These are phyloP conservation scores for Verbena officinalis DNA, from an alignment of 257 asterid genomes.

Conservation along the genomic window DNA sequence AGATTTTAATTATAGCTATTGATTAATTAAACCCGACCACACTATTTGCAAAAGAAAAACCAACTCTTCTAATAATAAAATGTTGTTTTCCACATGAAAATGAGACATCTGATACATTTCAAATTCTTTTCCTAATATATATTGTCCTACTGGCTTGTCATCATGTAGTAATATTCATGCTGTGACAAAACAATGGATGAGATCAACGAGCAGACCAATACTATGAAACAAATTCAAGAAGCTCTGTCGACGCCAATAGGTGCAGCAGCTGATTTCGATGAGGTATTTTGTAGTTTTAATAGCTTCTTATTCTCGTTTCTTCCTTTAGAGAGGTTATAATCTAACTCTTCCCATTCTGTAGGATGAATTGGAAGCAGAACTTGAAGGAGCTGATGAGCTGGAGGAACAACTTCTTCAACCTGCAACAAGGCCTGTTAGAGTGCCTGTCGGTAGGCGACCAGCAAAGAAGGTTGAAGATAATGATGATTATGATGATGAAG, in stretches of 20 bases:
- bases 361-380: slow-evolving; percentile 75
- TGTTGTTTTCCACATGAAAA: too few relatives aligned
- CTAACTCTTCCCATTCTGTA: slow-evolving; percentile 25
- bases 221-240: slow-evolving; percentile 67
- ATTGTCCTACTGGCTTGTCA: slow-evolving; percentile 18
- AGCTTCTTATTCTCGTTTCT: slow-evolving; percentile 2
- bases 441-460: slow-evolving; percentile 54
- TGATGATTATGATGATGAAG: slow-evolving; percentile 63
- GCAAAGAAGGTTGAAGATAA: slow-evolving; percentile 41
- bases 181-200: slow-evolving; percentile 76
- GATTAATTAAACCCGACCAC: background rate
- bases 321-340: background rate
- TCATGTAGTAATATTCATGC: slow-evolving; percentile 58
- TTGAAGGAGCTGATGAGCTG: slow-evolving; percentile 64
- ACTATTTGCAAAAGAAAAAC: background rate
- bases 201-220: slow-evolving; percentile 72
- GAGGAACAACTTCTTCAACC: slow-evolving; percentile 72
- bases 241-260: slow-evolving; percentile 66
- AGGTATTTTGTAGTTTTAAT: slow-evolving; percentile 35
- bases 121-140: slow-evolving; percentile 7
- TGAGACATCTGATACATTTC: background rate
- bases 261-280: slow-evolving; percentile 70
- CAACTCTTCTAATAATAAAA: too few relatives aligned
- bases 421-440: slow-evolving; percentile 52
- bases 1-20: slow-evolving; percentile 9